Base-by-base conservation (phyloP, 2,329 filamentous ascomycete genomes). In the Orbilia blumenaviensis region DNA sequence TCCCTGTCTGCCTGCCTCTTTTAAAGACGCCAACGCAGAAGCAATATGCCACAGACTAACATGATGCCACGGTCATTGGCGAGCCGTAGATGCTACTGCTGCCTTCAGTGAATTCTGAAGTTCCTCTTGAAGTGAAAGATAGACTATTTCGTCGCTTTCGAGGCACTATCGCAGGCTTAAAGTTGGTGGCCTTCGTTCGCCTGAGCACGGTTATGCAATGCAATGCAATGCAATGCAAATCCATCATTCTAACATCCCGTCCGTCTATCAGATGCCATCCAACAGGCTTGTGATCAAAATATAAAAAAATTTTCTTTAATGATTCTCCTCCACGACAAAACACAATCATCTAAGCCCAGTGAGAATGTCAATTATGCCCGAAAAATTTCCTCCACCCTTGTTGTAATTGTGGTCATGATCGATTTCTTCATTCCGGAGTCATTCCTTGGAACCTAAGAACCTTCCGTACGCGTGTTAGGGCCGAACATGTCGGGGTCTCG, bases 1-100 rank as follows among this genome's bases (percentile, higher is more conserved):
- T 54, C 46, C 46, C 34, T 48, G 50, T 9, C 38, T 14, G 41
- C 66, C 66, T 69, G 54, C 66, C 50, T 21, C 10, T 27, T 62
- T 38, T 9, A 8, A 42, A 6, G 23, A 6, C 21, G 16, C 32
- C 52, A 36, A 50, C 38, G 32, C 34, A 52, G 41, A 60, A 10
- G 16, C 29, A 68, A 12, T 18, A 27, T 23, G 18, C n/a, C n/a
- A n/a, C n/a, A n/a, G n/a, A n/a, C n/a, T n/a, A n/a, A n/a, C n/a
- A n/a, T n/a, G n/a, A n/a, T n/a, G n/a, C n/a, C n/a, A n/a, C n/a
- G n/a, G n/a, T n/a, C n/a, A n/a, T n/a, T n/a, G n/a, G n/a, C n/a
- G n/a, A n/a, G n/a, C 9, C 8, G 9, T 14, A 9, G 25, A 2
- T 36, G n/a, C n/a, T 2, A 36, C 25, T 63, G 42, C 60, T 61